These are phyloP conservation scores for Botrytis hyacinthi DNA, from an alignment of 2,329 filamentous ascomycete genomes.

Conservation along the genomic window DNA sequence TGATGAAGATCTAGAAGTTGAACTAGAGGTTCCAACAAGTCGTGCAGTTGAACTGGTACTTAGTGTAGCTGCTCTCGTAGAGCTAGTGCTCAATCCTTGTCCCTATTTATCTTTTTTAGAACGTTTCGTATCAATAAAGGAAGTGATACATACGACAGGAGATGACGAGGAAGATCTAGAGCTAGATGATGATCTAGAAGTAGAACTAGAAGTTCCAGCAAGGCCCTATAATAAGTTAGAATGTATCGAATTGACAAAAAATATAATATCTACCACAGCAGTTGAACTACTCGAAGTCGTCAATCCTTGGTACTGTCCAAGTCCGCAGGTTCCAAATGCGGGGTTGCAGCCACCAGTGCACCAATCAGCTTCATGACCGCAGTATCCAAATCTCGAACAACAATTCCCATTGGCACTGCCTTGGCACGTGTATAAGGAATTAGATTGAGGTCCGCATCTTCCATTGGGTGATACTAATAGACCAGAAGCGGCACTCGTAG, in stretches of 20 bases:
- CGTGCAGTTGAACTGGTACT: not conserved
- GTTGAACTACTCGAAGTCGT: not conserved
- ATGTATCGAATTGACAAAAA: not conserved
- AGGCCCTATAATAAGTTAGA: not conserved
- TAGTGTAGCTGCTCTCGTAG: not conserved
- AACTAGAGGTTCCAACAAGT: not conserved
- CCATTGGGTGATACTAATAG: not conserved
- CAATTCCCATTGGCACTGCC: not conserved
- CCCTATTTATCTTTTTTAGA: not conserved
- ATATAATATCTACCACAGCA: not conserved
- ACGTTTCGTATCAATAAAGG: not conserved
- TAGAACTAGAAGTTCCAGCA: not conserved
- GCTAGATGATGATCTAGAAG: not conserved
- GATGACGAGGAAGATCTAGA: not conserved
- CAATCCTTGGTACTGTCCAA: not conserved
- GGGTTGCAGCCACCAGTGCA: not conserved
- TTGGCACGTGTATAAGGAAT: not conserved
- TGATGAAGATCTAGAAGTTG: not conserved
- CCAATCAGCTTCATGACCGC: not conserved
- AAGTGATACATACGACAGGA: not conserved
- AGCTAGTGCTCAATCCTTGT: not conserved
- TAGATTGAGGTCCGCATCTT: not conserved
- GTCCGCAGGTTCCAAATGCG: conserved; percentile 1
- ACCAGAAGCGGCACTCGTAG: not conserved
- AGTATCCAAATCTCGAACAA: conserved; percentile 4